Conservation (phyloP, 805 yeast genomes). For the Candida quercuum region DNA sequence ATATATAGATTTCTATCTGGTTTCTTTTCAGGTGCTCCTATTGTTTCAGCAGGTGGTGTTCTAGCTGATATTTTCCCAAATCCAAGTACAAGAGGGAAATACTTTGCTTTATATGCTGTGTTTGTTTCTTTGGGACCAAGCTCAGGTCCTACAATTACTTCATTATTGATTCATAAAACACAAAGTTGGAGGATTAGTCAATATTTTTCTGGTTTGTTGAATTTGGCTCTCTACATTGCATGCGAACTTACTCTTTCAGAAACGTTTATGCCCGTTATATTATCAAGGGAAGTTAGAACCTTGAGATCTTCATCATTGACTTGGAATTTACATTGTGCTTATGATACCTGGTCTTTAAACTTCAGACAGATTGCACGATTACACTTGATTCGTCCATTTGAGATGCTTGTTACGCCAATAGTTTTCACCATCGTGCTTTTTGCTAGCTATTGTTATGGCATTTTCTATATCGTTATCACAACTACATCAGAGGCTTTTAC, state of each 20-base stretch:
- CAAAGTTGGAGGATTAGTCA: slow-evolving; percentile 53
- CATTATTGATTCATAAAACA: slow-evolving; percentile 35
- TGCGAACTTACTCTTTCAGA: slow-evolving; percentile 30
- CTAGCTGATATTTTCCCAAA: slow-evolving; percentile 44
- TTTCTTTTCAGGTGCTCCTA: slow-evolving; percentile 53
- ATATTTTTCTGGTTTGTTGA: slow-evolving; percentile 44
- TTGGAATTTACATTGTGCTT: slow-evolving; percentile 12
- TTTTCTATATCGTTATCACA: slow-evolving; percentile 40
- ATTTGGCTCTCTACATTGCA: slow-evolving; percentile 26
- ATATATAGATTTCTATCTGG: slow-evolving; percentile 55
- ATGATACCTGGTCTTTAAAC: slow-evolving; percentile 14
- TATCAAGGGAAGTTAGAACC: slow-evolving; percentile 9
- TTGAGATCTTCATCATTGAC: slow-evolving; percentile 8
- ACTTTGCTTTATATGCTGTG: slow-evolving; percentile 43
- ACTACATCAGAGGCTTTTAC: slow-evolving; percentile 36
- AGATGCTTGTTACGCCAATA: slow-evolving; percentile 23
- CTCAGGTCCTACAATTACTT: slow-evolving; percentile 45
- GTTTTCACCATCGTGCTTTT: slow-evolving; percentile 38
- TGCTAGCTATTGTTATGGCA: slow-evolving; percentile 45
- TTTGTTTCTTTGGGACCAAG: slow-evolving; percentile 40
- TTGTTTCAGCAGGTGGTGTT: slow-evolving; percentile 52
- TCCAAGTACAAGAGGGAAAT: slow-evolving; percentile 46
- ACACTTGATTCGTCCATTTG: slow-evolving; percentile 16
- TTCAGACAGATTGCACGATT: slow-evolving; percentile 10
- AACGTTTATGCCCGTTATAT: slow-evolving; percentile 11